phyloP scores from a whole-genome alignment of 169 alveolate species.

The Miamiensis avidus region DNA sequence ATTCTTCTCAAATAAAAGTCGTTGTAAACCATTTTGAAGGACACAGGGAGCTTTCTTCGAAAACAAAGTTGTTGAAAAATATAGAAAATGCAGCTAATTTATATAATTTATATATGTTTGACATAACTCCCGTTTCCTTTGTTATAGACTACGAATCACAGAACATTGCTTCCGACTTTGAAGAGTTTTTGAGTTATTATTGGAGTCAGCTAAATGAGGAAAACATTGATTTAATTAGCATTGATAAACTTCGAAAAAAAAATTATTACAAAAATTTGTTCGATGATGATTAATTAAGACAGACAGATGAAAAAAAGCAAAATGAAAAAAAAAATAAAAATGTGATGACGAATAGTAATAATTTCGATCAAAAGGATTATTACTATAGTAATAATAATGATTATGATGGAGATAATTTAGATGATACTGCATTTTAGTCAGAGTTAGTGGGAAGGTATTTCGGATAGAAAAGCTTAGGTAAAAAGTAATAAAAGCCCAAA shows the following conservation, averaged over 20 bases:
- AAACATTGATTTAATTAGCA: background rate
- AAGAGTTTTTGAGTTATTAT: conserved; percentile 15
- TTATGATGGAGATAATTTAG: no score
- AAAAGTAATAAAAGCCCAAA: background rate
- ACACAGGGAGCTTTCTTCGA: conserved; percentile 47
- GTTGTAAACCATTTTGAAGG: conserved; percentile 55
- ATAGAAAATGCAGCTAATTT: conserved; percentile 21
- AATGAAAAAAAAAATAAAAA: background rate
- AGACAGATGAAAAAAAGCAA: background rate
- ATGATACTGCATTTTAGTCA: no score
- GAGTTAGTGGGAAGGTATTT: no score
- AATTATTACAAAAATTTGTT: background rate
- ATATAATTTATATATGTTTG: conserved; percentile 23
- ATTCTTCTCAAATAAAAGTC: background rate
- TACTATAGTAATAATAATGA: no score
- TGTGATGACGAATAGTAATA: background rate
- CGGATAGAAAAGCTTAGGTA: background rate
- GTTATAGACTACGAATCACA: background rate
- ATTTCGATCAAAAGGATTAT: background rate
- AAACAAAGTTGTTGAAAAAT: conserved; percentile 47
- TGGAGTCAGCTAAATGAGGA: background rate
- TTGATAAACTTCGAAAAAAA: background rate
- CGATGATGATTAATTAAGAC: background rate
- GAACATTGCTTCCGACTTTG: background rate
- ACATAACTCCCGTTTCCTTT: conserved; percentile 40